Percentiles rank a stretch among this genome's conserved stretches.
phyloP scores from a whole-genome alignment of 345 rosid genomes.

The Rhodamnia rubescens region DNA sequence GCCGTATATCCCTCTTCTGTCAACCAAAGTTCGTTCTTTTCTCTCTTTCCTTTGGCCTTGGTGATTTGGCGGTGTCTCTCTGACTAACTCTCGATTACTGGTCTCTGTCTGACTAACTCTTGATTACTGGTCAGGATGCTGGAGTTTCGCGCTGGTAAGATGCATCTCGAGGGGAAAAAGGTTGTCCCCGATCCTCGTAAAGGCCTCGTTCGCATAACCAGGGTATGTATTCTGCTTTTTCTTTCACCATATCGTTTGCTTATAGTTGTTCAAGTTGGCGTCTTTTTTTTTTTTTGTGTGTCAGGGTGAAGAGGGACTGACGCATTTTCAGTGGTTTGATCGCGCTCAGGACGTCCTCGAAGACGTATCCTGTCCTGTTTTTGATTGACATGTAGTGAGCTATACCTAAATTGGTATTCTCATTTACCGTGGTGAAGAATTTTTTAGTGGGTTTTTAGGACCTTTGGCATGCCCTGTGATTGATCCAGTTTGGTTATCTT shows the following conservation, averaged over 20 bases:
- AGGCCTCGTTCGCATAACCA: slow-evolving; percentile 76
- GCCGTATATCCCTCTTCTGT: background rate
- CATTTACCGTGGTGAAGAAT: background rate
- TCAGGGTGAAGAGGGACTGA: slow-evolving; percentile 84
- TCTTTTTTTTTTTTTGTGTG: background rate
- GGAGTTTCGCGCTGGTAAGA: slow-evolving; percentile 98
- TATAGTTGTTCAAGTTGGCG: background rate
- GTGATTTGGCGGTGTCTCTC: background rate
- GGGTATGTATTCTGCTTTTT: slow-evolving; percentile 24
- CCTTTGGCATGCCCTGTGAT: background rate
- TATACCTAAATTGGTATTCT: background rate
- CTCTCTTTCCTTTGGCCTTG: background rate
- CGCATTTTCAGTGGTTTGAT: slow-evolving; percentile 96
- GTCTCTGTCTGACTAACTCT: background rate
- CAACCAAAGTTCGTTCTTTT: background rate
- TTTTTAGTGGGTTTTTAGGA: background rate
- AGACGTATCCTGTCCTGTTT: slow-evolving; percentile 62
- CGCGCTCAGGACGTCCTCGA: slow-evolving; percentile 51
- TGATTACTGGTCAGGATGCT: slow-evolving; percentile 20
- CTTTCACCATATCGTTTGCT: background rate
- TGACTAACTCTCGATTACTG: background rate
- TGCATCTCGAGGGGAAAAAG: slow-evolving; percentile 65
- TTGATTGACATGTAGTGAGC: background rate
- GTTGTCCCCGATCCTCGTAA: slow-evolving; percentile 84
- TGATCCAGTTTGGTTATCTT: background rate